phyloP scores from a whole-genome alignment of 495 filamentous ascomycete genomes.

The Hypoxylon rickii region DNA sequence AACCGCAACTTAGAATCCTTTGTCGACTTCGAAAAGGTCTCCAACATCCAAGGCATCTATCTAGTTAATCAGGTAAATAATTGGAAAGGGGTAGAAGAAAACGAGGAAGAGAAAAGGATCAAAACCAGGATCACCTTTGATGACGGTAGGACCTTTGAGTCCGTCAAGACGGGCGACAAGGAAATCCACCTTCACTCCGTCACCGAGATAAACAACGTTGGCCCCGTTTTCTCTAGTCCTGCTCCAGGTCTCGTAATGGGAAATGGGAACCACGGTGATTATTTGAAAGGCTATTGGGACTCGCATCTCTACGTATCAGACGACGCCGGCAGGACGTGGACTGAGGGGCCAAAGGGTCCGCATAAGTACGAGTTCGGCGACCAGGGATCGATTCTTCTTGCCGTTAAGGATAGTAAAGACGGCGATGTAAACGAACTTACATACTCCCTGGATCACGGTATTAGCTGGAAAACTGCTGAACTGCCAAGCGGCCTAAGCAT shows the following conservation, averaged over 20 bases:
- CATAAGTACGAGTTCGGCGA: conserved; percentile 97
- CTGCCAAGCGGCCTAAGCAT: conserved; percentile 65
- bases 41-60: conserved; percentile 86
- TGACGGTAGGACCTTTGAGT: conserved; percentile 79
- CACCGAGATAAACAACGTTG: conserved; percentile 75
- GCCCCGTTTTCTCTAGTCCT: conserved; percentile 89
- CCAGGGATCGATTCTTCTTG: conserved; percentile 83
- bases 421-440: conserved; percentile 55
- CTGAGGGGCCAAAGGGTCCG: conserved; percentile 69
- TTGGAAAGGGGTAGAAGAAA: conserved; percentile 68
- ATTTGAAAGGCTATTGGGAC: conserved; percentile 63
- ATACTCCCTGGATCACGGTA: conserved; percentile 88
- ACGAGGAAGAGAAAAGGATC: conserved; percentile 63
- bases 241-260: conserved; percentile 93
- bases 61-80: conserved; percentile 90
- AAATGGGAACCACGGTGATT: conserved; percentile 81
- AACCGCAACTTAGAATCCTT: conserved; percentile 72
- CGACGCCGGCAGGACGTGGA: conserved; percentile 88
- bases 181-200: conserved; percentile 87
- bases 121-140: conserved; percentile 87
- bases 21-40: conserved; percentile 93
- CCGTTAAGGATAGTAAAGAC: conserved; percentile 73
- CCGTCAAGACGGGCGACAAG: conserved; percentile 59
- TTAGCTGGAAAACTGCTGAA: conserved; percentile 70
- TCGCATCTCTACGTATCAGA: conserved; percentile 85